Conservation (phyloP, 495 filamentous ascomycete species). For the Penicillium lividum region DNA sequence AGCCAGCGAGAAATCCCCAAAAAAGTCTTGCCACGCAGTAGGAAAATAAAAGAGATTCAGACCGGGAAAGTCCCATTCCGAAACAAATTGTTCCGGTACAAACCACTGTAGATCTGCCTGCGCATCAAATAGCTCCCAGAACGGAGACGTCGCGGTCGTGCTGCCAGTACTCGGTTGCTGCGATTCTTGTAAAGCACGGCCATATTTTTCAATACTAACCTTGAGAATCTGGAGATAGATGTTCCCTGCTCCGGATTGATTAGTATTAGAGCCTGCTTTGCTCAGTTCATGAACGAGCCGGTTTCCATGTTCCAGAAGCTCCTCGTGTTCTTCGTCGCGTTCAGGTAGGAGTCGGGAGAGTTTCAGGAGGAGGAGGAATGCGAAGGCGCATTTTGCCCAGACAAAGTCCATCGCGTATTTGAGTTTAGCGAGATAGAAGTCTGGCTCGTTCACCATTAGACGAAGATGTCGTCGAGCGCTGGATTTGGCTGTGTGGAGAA, state of each 20-base stretch:
- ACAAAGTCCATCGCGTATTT: conserved; percentile 58
- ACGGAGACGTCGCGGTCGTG: conserved; percentile 26
- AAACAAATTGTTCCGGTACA: conserved; percentile 52
- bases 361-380: conserved; percentile 52
- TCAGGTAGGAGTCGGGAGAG: conserved; percentile 51
- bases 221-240: conserved; percentile 45
- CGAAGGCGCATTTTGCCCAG: conserved; percentile 58
- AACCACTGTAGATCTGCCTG: conserved; percentile 53
- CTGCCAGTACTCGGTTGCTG: conserved; percentile 23
- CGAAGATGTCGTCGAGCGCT: conserved; percentile 53
- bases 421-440: conserved; percentile 50
- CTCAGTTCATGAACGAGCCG: conserved; percentile 45
- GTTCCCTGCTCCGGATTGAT: conserved; percentile 35
- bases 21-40: conserved; percentile 46
- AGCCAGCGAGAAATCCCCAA: conserved; percentile 42
- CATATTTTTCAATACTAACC: conserved; percentile 52
- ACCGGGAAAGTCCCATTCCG: conserved; percentile 57
- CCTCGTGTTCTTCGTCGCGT: conserved; percentile 36
- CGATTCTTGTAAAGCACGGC: conserved; percentile 40
- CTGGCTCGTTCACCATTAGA: conserved; percentile 40
- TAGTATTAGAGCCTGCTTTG: conserved; percentile 28
- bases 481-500: conserved; percentile 47
- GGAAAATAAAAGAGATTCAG: conserved; percentile 54
- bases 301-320: conserved; percentile 45
- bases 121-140: conserved; percentile 46